Evolutionary conservation across 495 filamentous ascomycete species (phyloP), one percentile per base, ranked within the genome.

Genomic region (Cercophora scortea): DNA sequence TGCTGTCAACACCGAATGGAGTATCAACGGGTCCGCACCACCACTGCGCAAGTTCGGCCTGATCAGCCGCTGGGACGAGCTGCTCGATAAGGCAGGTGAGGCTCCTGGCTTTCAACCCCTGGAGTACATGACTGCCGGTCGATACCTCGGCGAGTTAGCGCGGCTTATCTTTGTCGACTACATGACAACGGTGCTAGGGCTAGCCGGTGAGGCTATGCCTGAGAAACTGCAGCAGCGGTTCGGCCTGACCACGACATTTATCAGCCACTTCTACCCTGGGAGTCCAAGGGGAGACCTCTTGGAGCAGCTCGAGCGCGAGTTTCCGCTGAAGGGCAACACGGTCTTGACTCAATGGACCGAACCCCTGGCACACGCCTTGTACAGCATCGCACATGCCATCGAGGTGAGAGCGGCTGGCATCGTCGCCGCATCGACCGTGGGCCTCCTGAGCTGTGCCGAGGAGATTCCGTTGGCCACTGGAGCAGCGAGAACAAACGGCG

Each of bases 1-100:
- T 3, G 79, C 90, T 1, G 78, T 93, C 41, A 93, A 94, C 68
- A 94, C 89, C 1, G 89, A 94, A 66, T 90, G 85, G 86, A 87
- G 85, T 47, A 90, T 94, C 53, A 82, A 80, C 4, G 89, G 89
- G 8, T 80, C 87, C 3, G 77, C 80, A 9, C 75, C 77, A 13
- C 84, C 88, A 3, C 70, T 94, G 8, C 69, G 73, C 17, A 79
- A 82, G 38, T 74, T 85, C 11, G 72, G 81, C 12, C 71, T 89
- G 18, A 78, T 83, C 42, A 90, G 81, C 9, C 76, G 74, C 47
- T 92, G 88, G 88, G 89, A 94, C 58, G 54, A 65, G 3, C 67
- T 75, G 50, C 72, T 94, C 12, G 86, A 90, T 54, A 58, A 56
- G 8, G 78, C 79, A 10, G 82, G 83, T 60, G 81, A 87, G 59